Percentiles rank a stretch among this genome's conserved stretches.
Evolutionary conservation across 2,329 filamentous ascomycete species (phyloP).

Genomic region (Nemania sp.): DNA sequence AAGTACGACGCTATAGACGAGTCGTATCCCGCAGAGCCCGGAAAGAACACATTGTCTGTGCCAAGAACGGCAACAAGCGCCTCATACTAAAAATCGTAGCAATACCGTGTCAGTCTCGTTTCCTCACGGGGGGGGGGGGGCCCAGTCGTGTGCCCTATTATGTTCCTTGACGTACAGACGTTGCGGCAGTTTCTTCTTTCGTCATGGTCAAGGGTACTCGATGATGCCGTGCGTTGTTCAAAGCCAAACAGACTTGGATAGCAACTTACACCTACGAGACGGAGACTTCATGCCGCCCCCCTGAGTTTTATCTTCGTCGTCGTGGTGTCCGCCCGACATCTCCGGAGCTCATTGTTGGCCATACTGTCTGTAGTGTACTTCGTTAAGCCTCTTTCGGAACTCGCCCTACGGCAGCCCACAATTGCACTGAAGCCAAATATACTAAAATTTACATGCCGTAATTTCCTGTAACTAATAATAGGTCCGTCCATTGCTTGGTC

Average conservation of each 20-base stretch:
- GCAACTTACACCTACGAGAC: slow-evolving; percentile 9
- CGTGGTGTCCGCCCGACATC: not conserved
- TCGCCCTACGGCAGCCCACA: too few species aligned
- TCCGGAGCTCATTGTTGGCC: too few species aligned
- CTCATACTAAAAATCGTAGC: slow-evolving; percentile 17
- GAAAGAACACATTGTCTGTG: slow-evolving; percentile 24
- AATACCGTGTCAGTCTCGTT: not conserved
- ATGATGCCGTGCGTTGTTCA: not conserved
- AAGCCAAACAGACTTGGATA: not conserved
- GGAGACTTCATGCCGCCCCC: slow-evolving; percentile 9
- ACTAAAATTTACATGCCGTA: too few species aligned
- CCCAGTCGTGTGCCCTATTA: not conserved
- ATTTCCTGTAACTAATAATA: too few species aligned
- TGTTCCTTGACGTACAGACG: not conserved
- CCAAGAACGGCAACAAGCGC: slow-evolving; percentile 26
- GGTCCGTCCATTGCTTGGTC: too few species aligned
- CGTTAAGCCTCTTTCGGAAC: too few species aligned
- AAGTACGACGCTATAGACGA: slow-evolving; percentile 30
- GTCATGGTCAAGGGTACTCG: not conserved
- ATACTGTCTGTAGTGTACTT: too few species aligned
- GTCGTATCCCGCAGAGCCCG: slow-evolving; percentile 25
- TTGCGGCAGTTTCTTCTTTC: not conserved
- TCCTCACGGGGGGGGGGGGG: not conserved
- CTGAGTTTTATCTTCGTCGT: slow-evolving; percentile 3
- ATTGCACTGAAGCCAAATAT: too few species aligned